A percentile compares a stretch with the other conserved stretches of the same genome.
Evolutionary conservation across 2,329 filamentous ascomycete species (phyloP).

Genomic region (Rachicladosporium sp.): DNA sequence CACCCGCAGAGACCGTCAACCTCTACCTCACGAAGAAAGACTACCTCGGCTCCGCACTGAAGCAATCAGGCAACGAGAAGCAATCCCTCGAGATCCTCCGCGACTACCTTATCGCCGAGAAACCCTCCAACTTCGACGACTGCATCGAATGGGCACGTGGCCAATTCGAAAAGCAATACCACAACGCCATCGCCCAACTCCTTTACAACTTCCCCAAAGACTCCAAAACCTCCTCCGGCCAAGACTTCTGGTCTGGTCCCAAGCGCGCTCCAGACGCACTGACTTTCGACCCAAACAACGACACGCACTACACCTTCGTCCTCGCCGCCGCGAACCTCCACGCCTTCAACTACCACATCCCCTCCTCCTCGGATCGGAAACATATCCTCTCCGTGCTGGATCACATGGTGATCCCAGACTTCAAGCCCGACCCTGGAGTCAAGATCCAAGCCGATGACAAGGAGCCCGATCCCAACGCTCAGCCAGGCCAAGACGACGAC

Average conservation of each 20-base stretch:
- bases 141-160: slow-evolving; percentile 91
- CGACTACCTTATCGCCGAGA: slow-evolving; percentile 82
- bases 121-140: slow-evolving; percentile 85
- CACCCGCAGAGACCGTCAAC: slow-evolving; percentile 87
- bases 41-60: slow-evolving; percentile 78
- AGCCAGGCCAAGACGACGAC: slow-evolving; percentile 49
- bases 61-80: slow-evolving; percentile 91
- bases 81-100: slow-evolving; percentile 80
- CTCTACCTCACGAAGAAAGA: slow-evolving; percentile 78
- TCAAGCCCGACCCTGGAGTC: slow-evolving; percentile 75
- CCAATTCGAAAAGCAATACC: slow-evolving; percentile 92
- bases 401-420: slow-evolving; percentile 91
- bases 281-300: slow-evolving; percentile 74
- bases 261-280: slow-evolving; percentile 90
- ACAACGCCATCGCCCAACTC: slow-evolving; percentile 90
- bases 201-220: slow-evolving; percentile 97
- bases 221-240: slow-evolving; percentile 72
- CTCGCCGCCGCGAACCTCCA: slow-evolving; percentile 83
- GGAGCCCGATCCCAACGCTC: slow-evolving; percentile 82
- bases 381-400: slow-evolving; percentile 73
- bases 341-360: slow-evolving; percentile 95
- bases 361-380: slow-evolving; percentile 50
- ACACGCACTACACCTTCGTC: slow-evolving; percentile 78
- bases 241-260: slow-evolving; percentile 94
- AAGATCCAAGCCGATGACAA: slow-evolving; percentile 96